These are phyloP conservation scores for Mycena filopes DNA, from an alignment of 768 basidiomycete genomes.

Conservation along the genomic window DNA sequence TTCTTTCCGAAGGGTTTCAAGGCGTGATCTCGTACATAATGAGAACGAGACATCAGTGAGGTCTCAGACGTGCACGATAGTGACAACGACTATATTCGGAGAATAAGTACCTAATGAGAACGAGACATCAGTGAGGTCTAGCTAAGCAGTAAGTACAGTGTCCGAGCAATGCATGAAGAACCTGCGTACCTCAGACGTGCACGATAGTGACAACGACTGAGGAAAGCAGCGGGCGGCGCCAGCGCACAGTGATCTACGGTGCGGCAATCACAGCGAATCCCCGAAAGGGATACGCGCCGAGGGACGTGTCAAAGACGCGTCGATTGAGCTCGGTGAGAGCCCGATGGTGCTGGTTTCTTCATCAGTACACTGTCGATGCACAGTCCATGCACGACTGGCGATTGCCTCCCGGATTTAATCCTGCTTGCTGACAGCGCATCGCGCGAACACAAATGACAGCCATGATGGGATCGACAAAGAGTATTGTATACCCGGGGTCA, in stretches of 20 bases:
- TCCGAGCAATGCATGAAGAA: too few species aligned
- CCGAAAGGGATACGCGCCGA: background rate
- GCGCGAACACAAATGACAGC: background rate
- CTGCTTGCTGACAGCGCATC: background rate
- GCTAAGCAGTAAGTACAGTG: too few species aligned
- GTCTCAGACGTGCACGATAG: too few species aligned
- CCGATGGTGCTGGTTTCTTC: too few species aligned
- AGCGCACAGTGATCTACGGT: too few species aligned
- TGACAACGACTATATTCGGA: too few species aligned
- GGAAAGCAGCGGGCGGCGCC: too few species aligned
- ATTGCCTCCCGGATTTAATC: background rate
- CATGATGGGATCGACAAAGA: background rate
- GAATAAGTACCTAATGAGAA: too few species aligned
- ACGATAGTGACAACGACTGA: too few species aligned
- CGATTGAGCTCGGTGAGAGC: background rate
- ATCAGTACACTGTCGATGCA: background rate
- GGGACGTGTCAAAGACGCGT: background rate
- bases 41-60: too few species aligned
- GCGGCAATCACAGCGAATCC: background rate
- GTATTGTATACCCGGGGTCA: background rate
- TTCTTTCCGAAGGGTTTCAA: constrained; percentile 29
- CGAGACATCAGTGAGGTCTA: too few species aligned
- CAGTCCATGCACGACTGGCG: background rate
- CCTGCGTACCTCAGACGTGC: too few species aligned
- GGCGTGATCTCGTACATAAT: constrained; percentile 22